Percentiles rank a stretch among this genome's conserved stretches.
phyloP scores from a whole-genome alignment of 495 filamentous ascomycete species.

The Cetradonia linearis region DNA sequence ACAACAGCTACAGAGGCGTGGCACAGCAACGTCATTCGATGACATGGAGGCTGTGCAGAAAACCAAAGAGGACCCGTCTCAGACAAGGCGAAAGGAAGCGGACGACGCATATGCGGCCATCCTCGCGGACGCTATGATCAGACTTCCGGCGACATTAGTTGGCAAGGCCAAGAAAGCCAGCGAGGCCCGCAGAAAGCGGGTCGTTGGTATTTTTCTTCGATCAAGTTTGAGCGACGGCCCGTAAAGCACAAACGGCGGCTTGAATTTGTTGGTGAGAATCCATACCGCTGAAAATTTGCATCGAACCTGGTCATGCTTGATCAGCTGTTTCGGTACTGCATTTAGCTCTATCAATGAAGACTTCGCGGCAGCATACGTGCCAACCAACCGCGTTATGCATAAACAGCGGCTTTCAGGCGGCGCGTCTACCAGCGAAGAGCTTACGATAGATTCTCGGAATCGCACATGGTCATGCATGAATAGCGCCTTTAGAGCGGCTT shows the following conservation, averaged over 20 bases:
- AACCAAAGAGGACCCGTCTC: background rate
- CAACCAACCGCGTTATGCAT: too few species aligned
- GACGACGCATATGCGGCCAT: slow-evolving; percentile 14
- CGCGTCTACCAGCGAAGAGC: too few species aligned
- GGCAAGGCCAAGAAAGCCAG: slow-evolving; percentile 20
- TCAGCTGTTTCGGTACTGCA: too few species aligned
- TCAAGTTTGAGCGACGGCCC: background rate
- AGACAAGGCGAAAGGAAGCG: background rate
- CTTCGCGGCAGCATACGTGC: too few species aligned
- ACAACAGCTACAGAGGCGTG: background rate
- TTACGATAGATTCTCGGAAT: too few species aligned
- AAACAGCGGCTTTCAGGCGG: too few species aligned
- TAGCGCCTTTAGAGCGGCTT: background rate
- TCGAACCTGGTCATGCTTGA: background rate
- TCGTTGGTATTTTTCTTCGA: slow-evolving; percentile 16
- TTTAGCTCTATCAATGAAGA: too few species aligned
- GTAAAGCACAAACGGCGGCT: background rate
- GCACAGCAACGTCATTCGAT: slow-evolving; percentile 11
- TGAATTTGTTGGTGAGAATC: too few species aligned
- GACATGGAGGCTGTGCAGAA: slow-evolving; percentile 5
- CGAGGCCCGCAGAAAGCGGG: slow-evolving; percentile 18
- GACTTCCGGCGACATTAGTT: slow-evolving; percentile 2
- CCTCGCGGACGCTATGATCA: slow-evolving; percentile 21
- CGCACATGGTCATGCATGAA: background rate
- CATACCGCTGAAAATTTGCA: background rate